Conservation (phyloP, 1,284 basidiomycete genomes). For the Grifola frondosa region DNA sequence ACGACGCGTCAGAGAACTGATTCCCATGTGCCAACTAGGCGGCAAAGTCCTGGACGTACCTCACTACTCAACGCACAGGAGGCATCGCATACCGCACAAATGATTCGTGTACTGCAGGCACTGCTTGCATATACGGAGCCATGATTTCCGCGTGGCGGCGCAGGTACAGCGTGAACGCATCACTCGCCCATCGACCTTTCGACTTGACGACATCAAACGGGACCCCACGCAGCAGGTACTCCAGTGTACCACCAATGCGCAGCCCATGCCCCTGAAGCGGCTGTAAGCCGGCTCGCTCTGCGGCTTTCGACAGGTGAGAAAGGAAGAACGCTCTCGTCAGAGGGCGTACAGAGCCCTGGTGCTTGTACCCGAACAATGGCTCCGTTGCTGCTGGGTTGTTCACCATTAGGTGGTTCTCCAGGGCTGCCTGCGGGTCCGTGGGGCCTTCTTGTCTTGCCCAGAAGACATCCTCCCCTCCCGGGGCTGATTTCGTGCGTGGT, state of each 20-base stretch:
- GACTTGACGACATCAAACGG: conserved; percentile 36
- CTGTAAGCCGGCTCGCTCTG: neutral
- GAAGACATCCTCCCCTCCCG: neutral
- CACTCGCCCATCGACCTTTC: conserved; percentile 34
- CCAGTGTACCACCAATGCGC: conserved; percentile 37
- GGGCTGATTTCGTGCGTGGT: neutral
- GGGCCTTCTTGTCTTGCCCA: conserved; percentile 31
- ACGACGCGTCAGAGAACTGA: no score
- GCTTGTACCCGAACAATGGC: conserved; percentile 1
- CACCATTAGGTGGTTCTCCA: neutral
- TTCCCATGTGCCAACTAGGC: no score
- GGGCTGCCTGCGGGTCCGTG: neutral
- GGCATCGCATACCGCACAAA: no score
- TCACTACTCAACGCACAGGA: no score
- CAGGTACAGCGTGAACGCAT: conserved; percentile 27
- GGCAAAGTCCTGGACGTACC: no score
- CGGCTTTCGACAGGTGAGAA: no score
- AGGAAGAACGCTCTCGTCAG: no score
- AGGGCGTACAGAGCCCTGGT: no score
- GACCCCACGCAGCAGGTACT: conserved; percentile 35
- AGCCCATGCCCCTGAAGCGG: conserved; percentile 35
- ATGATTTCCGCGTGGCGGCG: conserved; percentile 17
- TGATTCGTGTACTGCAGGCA: no score
- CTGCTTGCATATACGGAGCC: conserved; percentile 18
- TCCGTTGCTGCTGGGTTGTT: neutral